phyloP scores from a whole-genome alignment of 768 basidiomycete species.

The Tremella yokohamensis region DNA sequence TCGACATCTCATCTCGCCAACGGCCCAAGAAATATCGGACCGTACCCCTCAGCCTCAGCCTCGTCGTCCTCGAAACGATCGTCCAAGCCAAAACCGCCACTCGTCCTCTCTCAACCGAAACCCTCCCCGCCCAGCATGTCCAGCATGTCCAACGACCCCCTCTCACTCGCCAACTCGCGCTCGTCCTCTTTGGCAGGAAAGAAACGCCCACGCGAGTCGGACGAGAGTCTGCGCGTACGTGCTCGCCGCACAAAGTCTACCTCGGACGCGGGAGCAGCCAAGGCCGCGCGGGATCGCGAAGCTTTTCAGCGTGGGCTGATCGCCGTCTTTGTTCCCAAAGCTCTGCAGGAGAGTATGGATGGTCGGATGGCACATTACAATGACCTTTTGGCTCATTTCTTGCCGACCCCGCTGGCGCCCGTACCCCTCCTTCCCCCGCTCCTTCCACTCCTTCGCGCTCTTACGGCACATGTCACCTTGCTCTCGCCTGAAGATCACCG shows the following conservation, averaged over 20 bases:
- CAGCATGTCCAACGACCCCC: constrained; percentile 15
- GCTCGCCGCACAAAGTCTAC: constrained; percentile 45
- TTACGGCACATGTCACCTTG: constrained; percentile 87
- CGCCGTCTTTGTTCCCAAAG: constrained; percentile 50
- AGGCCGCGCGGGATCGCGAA: constrained; percentile 30
- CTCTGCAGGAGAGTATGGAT: constrained; percentile 54
- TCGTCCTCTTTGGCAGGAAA: constrained; percentile 36
- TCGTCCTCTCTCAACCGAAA: constrained; percentile 1
- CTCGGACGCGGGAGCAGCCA: constrained; percentile 28
- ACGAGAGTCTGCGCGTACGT: constrained; percentile 17
- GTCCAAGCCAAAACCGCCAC: constrained; percentile 6
- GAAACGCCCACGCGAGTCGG: constrained; percentile 39
- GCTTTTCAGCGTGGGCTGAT: constrained; percentile 50
- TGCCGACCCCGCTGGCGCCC: constrained; percentile 48
- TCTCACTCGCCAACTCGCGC: constrained; percentile 21
- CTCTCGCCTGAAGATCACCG: constrained; percentile 72
- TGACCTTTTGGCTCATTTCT: constrained; percentile 82
- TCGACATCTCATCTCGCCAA: constrained; percentile 19
- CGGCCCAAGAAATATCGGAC: not conserved
- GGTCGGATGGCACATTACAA: constrained; percentile 74
- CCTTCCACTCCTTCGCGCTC: constrained; percentile 64
- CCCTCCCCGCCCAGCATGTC: constrained; percentile 21
- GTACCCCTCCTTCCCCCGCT: constrained; percentile 53
- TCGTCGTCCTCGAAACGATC: constrained; percentile 3
- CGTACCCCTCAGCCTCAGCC: not conserved